Conservation (phyloP, 768 basidiomycete species). For the Sporobolomyces roseus region DNA sequence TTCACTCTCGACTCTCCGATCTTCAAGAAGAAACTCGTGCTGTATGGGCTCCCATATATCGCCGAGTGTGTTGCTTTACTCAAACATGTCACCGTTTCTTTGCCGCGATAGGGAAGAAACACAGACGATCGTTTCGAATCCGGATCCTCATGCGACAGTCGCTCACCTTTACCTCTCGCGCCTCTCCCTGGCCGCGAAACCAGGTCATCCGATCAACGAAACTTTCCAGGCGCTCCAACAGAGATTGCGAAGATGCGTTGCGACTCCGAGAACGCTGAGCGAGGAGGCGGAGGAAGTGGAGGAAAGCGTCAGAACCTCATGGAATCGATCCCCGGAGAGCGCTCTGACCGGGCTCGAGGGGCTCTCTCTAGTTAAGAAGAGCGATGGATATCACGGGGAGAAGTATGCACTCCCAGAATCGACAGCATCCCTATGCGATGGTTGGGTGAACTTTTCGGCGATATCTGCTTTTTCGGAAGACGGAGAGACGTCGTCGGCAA, state of each 20-base stretch:
- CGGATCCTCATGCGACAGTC: slow-evolving; percentile 68
- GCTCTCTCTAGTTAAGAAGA: no score
- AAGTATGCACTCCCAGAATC: background rate
- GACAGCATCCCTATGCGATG: slow-evolving; percentile 45
- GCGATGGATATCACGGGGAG: no score
- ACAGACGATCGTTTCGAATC: slow-evolving; percentile 69
- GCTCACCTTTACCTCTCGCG: slow-evolving; percentile 78
- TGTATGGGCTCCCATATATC: slow-evolving; percentile 55
- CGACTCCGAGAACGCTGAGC: background rate
- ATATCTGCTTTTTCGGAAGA: slow-evolving; percentile 1
- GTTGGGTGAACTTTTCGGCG: slow-evolving; percentile 63
- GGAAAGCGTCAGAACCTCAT: background rate
- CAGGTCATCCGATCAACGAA: slow-evolving; percentile 11
- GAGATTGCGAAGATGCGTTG: background rate
- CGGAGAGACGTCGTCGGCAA: slow-evolving; percentile 49
- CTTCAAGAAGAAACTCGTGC: slow-evolving; percentile 69
- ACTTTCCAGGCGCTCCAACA: slow-evolving; percentile 29
- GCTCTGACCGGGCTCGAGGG: no score
- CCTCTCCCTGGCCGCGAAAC: slow-evolving; percentile 57
- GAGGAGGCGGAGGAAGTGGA: background rate
- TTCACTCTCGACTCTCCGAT: slow-evolving; percentile 83
- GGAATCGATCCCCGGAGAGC: no score
- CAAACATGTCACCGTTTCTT: no score
- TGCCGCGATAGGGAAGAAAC: slow-evolving; percentile 65
- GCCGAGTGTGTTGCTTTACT: background rate